Conservation (phyloP, 2,329 filamentous ascomycete genomes). For the Diplodia intermedia region DNA sequence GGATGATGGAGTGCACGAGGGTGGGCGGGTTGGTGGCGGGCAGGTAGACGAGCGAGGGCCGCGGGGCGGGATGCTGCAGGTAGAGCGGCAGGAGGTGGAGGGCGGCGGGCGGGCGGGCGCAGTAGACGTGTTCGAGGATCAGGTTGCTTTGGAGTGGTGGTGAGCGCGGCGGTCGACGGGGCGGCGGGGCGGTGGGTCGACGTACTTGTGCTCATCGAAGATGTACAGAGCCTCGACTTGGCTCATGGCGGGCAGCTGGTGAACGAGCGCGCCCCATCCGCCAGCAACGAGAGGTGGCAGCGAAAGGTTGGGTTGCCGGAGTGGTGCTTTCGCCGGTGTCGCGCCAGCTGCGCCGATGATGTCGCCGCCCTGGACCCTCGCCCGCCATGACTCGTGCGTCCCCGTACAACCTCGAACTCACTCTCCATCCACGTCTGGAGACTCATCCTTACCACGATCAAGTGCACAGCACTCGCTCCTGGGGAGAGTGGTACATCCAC, state of each 20-base stretch:
- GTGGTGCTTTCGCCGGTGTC: neutral
- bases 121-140: conserved; percentile 88
- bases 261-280: conserved; percentile 6
- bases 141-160: conserved; percentile 68
- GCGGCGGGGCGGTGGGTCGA: conserved; percentile 10
- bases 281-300: neutral
- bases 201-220: conserved; percentile 91
- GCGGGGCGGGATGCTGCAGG: conserved; percentile 78
- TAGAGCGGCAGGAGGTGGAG: conserved; percentile 82
- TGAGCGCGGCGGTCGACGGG: conserved; percentile 11
- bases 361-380: conserved; percentile 14
- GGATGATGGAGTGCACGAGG: conserved; percentile 84
- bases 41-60: conserved; percentile 86
- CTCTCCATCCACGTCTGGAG: too few species aligned
- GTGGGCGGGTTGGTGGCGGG: conserved; percentile 83
- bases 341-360: neutral
- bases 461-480: too few species aligned
- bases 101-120: conserved; percentile 78
- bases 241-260: conserved; percentile 54
- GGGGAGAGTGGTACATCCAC: too few species aligned
- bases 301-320: neutral
- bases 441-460: too few species aligned
- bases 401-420: neutral
- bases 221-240: conserved; percentile 96
- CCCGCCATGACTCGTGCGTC: conserved; percentile 1